Evolutionary conservation across 345 rosid genomes (phyloP), one percentile per base, ranked within the genome.

Genomic region (Mercurialis annua): DNA sequence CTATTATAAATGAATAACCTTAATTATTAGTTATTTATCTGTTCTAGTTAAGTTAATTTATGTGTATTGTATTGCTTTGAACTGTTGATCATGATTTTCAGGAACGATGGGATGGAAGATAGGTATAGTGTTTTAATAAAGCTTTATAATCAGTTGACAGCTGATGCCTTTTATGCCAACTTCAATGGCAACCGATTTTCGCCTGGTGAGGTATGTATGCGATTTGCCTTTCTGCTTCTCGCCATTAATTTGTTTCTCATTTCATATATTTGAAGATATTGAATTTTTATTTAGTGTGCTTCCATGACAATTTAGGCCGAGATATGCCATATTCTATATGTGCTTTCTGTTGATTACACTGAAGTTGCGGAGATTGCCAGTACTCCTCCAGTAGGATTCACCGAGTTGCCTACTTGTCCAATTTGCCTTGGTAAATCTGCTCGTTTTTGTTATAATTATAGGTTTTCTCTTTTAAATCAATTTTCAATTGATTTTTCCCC

Each of bases 21-120:
- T 24, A 27, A 27, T 43, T 56, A n/a, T 15, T 17, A 3, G 8
- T 54, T 10, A 27, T 44, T 30, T 26, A 26, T 65, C 38, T 17
- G 46, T 18, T 33, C 30, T 48, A 17, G 12, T 5, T 1, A 30
- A 30, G 2, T 40, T 3, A 40, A 40, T 40, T n/a, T 40, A 23
- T 29, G 30, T 30, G 24, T 17, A 3, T 24, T 3, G 64, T 23
- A 14, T 27, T 0, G 33, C 60, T 1, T 11, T 64, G n/a, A n/a
- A n/a, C n/a, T n/a, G n/a, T n/a, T n/a, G 29, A 18, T 43, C 36
- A 33, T 18, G 27, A 9, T 8, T n/a, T 27, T 54, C 69, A 90
- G 97, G 86, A 91, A 94, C 43, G 98, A 89, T 75, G 99, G 77
- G 24, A 81, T 91, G 86, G 99, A 94, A 71, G 98, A 94, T 81